These are phyloP conservation scores for Chaetomiaceae sp. DNA, from an alignment of 2,329 filamentous ascomycete species.

Conservation along the genomic window DNA sequence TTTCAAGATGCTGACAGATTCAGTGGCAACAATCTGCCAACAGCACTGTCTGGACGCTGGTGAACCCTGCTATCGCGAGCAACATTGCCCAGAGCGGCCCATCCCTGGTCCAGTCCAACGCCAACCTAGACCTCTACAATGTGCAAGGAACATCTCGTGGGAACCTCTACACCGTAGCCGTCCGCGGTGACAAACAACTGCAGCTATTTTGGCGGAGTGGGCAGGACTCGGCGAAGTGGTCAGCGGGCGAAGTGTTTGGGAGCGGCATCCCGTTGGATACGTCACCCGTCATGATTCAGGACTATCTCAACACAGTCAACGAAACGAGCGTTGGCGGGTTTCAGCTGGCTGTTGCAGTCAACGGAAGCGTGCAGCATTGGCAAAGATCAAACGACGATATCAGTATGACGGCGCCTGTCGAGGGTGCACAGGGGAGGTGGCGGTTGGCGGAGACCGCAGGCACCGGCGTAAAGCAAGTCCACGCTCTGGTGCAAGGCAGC, in stretches of 20 bases:
- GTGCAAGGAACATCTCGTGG: constrained; percentile 3
- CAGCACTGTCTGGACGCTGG: constrained; percentile 7
- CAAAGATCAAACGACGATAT: constrained; percentile 6
- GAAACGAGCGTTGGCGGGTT: constrained; percentile 16
- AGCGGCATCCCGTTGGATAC: constrained; percentile 5
- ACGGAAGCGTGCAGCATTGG: constrained; percentile 21
- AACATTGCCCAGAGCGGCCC: constrained; percentile 18
- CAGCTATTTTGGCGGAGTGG: constrained; percentile 20
- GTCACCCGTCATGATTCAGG: constrained; percentile 21
- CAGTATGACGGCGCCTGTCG: background rate
- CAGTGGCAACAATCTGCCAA: constrained; percentile 14
- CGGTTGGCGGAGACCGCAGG: constrained; percentile 10
- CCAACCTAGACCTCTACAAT: constrained; percentile 14
- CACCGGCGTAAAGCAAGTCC: constrained; percentile 12
- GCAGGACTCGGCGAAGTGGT: constrained; percentile 5
- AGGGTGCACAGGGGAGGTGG: constrained; percentile 10
- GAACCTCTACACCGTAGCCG: constrained; percentile 18
- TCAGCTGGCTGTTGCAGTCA: constrained; percentile 15
- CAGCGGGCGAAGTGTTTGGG: constrained; percentile 15
- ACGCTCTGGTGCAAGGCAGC: constrained; percentile 19
- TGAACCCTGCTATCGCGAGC: constrained; percentile 8
- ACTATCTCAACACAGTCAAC: constrained; percentile 13
- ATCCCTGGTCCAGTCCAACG: constrained; percentile 19
- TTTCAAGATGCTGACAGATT: background rate
- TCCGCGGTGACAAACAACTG: constrained; percentile 13